Percentiles rank a stretch among this genome's conserved stretches.
phyloP scores from a whole-genome alignment of 805 yeast genomes.

The Wickerhamomyces canadensis region DNA sequence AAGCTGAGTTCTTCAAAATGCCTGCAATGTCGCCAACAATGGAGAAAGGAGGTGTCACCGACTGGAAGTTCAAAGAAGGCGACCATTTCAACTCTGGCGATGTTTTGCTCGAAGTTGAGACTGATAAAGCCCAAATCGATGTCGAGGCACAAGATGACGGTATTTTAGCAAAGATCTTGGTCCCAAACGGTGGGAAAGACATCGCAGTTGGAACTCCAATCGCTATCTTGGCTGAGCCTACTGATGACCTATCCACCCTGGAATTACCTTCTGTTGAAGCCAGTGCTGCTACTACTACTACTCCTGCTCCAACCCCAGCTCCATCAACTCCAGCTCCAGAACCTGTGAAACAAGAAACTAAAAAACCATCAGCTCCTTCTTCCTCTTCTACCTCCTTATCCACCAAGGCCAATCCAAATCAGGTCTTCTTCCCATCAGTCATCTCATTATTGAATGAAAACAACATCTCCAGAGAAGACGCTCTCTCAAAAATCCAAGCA shows the following conservation, averaged over 20 bases:
- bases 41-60: conserved; percentile 90
- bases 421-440: conserved; percentile 76
- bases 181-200: conserved; percentile 68
- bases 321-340: conserved; percentile 4
- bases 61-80: conserved; percentile 82
- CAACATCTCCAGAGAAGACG: conserved; percentile 63
- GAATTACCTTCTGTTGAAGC: conserved; percentile 43
- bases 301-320: conserved; percentile 4
- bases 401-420: conserved; percentile 55
- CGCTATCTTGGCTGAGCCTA: conserved; percentile 84
- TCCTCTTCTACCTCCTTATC: conserved; percentile 19
- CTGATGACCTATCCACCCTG: conserved; percentile 68
- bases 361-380: conserved; percentile 8
- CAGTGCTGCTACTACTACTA: no score
- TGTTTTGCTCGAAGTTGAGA: conserved; percentile 73
- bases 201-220: conserved; percentile 85
- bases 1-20: conserved; percentile 62
- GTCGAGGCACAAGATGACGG: conserved; percentile 95
- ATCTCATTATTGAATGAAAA: conserved; percentile 55
- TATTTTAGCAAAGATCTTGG: conserved; percentile 66
- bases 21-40: conserved; percentile 99
- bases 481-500: conserved; percentile 65
- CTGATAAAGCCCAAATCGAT: conserved; percentile 78
- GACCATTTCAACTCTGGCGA: conserved; percentile 80
- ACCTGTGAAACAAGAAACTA: conserved; percentile 9